Base-by-base conservation (phyloP, 108 stramenopile genomes). In the Conticribra guillardii region DNA sequence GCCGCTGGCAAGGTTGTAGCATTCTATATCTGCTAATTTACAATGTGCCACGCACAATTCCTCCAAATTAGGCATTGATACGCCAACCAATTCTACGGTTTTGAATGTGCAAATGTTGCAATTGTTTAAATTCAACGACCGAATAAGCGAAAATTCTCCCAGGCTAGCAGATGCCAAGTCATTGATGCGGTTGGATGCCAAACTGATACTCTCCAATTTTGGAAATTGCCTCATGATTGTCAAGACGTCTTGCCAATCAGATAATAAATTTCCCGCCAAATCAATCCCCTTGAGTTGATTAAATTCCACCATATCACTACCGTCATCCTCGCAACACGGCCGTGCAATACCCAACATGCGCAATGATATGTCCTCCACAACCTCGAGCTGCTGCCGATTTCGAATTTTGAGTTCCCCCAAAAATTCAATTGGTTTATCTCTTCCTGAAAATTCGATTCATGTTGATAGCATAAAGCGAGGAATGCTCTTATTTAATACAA, bases 351-450 rank as follows among this genome's bases (percentile, higher is more conserved):
- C 92, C 76, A 84, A 62, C 28, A 87, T 78, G 61, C 95, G 81
- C 72, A 96, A 67, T 1, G 91, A 87, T 24, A 96, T 84, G 41
- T 81, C 82, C 32, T 75, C 65, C 27, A 96, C 73, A 26, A 80
- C 76, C 33, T 81, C 81, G 4, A 96, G 63, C 69, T 92, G 95
- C 60, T 96, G 95, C 23, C 80, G 63, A 59, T 74, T 45, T 8
- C 92, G 74, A 66, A 96, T 88, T 48, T 94, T 76, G 50, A 89
- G 14, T 71, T 92, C 93, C 9, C 95, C 95, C 22, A 70, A 66
- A 69, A 96, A 94, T 67, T 96, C 93, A 49, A 96, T 91, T 4
- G 86, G 81, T 59, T 91, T 94, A 23, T 80, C 79, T 46, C 89
- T 79, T 24, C 95, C 95, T n/a, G n/a, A 19, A 15, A 74, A 19